phyloP scores from a whole-genome alignment of 2,329 filamentous ascomycete species.

The Penicillium aurantiogriseum region DNA sequence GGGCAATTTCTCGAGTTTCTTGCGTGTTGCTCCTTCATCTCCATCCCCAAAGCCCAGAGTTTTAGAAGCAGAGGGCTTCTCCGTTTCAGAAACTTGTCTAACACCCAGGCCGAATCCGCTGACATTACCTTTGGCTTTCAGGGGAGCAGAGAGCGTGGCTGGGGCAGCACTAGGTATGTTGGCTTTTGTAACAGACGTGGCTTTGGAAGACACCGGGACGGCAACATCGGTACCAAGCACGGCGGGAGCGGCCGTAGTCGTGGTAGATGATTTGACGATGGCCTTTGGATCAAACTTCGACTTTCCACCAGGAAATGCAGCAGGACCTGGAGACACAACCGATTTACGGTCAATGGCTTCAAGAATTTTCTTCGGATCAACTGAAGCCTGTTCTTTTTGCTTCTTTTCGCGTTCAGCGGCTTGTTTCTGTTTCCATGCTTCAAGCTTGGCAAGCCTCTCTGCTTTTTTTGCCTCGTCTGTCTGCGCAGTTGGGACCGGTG shows the following conservation, averaged over 20 bases:
- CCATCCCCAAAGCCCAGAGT: conserved; percentile 84
- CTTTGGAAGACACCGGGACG: conserved; percentile 49
- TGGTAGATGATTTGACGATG: conserved; percentile 70
- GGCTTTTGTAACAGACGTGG: conserved; percentile 39
- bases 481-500: conserved; percentile 49
- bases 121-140: conserved; percentile 69
- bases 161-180: conserved; percentile 43
- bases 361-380: conserved; percentile 65
- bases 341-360: conserved; percentile 73
- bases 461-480: conserved; percentile 74
- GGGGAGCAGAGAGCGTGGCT: conserved; percentile 47
- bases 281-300: conserved; percentile 89
- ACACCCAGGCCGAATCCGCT: conserved; percentile 78
- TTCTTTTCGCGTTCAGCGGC: conserved; percentile 70
- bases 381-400: conserved; percentile 64
- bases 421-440: conserved; percentile 90
- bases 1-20: conserved; percentile 88
- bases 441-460: conserved; percentile 75
- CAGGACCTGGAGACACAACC: conserved; percentile 55
- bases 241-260: conserved; percentile 53
- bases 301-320: conserved; percentile 71
- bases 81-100: conserved; percentile 63
- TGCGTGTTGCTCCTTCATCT: conserved; percentile 81
- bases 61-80: conserved; percentile 67
- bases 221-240: conserved; percentile 57